Conservation (phyloP, 768 basidiomycete genomes). For the Suillus alpinus region DNA sequence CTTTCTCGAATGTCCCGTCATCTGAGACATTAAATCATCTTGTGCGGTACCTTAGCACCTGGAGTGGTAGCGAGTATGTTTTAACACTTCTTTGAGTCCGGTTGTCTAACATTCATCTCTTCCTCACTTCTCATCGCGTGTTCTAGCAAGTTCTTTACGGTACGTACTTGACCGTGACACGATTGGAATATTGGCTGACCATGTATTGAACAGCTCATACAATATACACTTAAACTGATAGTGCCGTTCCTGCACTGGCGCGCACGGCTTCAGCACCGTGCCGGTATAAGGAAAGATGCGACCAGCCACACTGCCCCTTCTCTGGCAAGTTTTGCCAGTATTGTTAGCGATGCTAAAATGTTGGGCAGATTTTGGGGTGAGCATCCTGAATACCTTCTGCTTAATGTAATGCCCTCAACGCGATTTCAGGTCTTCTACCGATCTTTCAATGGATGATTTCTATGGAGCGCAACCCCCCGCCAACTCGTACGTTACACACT, state of each 20-base stretch:
- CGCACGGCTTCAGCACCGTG: conserved; percentile 64
- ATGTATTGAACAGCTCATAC: conserved; percentile 51
- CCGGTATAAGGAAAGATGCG: conserved; percentile 53
- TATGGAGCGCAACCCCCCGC: conserved; percentile 67
- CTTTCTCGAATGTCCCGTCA: conserved; percentile 54
- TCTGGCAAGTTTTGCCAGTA: conserved; percentile 49
- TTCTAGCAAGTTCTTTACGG: conserved; percentile 73
- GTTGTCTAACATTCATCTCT: conserved; percentile 7
- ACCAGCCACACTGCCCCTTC: conserved; percentile 53
- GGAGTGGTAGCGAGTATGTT: conserved; percentile 85
- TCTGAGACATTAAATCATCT: conserved; percentile 71
- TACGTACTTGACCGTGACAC: conserved; percentile 21
- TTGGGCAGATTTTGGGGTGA: conserved; percentile 81
- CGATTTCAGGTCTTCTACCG: conserved; percentile 60
- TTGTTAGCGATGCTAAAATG: conserved; percentile 67
- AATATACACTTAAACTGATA: conserved; percentile 71
- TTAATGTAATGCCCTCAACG: not conserved
- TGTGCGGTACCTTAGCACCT: conserved; percentile 73
- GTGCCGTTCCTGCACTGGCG: conserved; percentile 64
- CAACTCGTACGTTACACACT: conserved; percentile 65
- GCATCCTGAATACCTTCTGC: conserved; percentile 14
- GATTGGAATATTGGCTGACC: conserved; percentile 1
- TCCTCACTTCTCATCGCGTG: conserved; percentile 1
- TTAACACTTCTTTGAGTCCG: conserved; percentile 8
- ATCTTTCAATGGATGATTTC: conserved; percentile 79